Evolutionary conservation across 2,329 filamentous ascomycete species (phyloP).

Genomic region (Colletotrichum spinosum): DNA sequence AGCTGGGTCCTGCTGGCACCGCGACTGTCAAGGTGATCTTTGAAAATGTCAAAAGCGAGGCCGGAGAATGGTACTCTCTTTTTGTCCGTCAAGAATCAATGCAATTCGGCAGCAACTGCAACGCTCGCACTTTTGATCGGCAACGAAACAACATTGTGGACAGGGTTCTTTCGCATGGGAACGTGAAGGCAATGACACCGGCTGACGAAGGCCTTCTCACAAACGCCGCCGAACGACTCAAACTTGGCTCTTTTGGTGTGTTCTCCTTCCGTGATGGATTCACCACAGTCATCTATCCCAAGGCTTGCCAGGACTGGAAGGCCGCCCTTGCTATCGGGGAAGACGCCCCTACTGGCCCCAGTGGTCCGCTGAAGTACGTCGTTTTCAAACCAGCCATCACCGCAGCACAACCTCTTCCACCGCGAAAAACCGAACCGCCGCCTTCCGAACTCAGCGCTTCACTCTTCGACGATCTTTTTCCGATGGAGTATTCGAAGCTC

Average conservation of each 20-base stretch:
- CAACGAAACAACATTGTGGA: conserved; percentile 19
- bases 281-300: conserved; percentile 55
- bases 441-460: conserved; percentile 3
- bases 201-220: conserved; percentile 39
- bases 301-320: conserved; percentile 50
- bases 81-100: conserved; percentile 43
- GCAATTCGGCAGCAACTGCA: conserved; percentile 50
- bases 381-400: conserved; percentile 48
- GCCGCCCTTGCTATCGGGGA: conserved; percentile 35
- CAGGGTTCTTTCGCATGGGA: conserved; percentile 32
- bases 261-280: conserved; percentile 46
- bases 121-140: conserved; percentile 45
- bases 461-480: conserved; percentile 45
- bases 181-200: conserved; percentile 20
- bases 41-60: conserved; percentile 25
- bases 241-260: conserved; percentile 49
- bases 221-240: conserved; percentile 49
- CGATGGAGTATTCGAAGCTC: conserved; percentile 47
- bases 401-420: conserved; percentile 21
- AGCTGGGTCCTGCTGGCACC: conserved; percentile 23
- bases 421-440: not conserved
- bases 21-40: conserved; percentile 29
- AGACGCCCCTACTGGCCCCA: conserved; percentile 27
- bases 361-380: conserved; percentile 47
- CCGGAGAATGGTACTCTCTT: conserved; percentile 42